A percentile compares a stretch with the other conserved stretches of the same genome.
These are phyloP conservation scores for Kuraishia piskuri DNA, from an alignment of 805 yeast genomes.

Conservation along the genomic window DNA sequence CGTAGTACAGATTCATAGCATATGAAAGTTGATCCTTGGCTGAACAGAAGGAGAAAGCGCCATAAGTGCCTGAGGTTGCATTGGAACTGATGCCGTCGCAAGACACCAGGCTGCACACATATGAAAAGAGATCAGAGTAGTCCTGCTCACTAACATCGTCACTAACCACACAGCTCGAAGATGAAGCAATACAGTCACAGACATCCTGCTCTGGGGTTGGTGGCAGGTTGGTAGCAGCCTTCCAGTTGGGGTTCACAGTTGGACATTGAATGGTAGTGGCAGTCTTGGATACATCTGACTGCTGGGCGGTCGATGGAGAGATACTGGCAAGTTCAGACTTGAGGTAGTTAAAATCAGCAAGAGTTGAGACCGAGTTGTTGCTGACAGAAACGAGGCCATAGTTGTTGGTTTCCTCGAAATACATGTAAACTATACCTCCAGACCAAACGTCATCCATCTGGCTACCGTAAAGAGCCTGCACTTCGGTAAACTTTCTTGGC, in stretches of 20 bases:
- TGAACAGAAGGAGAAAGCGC: slow-evolving; percentile 66
- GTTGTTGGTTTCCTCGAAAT: slow-evolving; percentile 73
- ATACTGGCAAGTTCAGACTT: slow-evolving; percentile 43
- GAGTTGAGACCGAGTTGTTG: slow-evolving; percentile 43
- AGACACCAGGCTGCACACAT: slow-evolving; percentile 47
- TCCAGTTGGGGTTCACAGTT: slow-evolving; percentile 47
- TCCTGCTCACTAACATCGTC: slow-evolving; percentile 40
- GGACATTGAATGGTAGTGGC: slow-evolving; percentile 38
- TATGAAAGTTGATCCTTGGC: slow-evolving; percentile 62
- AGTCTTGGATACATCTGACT: slow-evolving; percentile 23
- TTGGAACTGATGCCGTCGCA: slow-evolving; percentile 56
- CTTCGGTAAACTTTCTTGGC: slow-evolving; percentile 76
- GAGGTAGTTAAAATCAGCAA: slow-evolving; percentile 52
- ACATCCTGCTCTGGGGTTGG: slow-evolving; percentile 65
- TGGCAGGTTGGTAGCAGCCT: slow-evolving; percentile 59
- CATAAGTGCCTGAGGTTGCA: slow-evolving; percentile 61
- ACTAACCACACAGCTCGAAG: slow-evolving; percentile 53
- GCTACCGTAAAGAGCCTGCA: slow-evolving; percentile 52
- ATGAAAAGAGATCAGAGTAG: slow-evolving; percentile 51
- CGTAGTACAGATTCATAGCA: slow-evolving; percentile 57
- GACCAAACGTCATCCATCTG: slow-evolving; percentile 89
- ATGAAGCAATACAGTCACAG: slow-evolving; percentile 51
- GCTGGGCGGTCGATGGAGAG: slow-evolving; percentile 38
- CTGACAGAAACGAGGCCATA: slow-evolving; percentile 68
- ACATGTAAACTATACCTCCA: slow-evolving; percentile 92